phyloP scores from a whole-genome alignment of 2,329 filamentous ascomycete genomes.

The Teratosphaeria viscida region DNA sequence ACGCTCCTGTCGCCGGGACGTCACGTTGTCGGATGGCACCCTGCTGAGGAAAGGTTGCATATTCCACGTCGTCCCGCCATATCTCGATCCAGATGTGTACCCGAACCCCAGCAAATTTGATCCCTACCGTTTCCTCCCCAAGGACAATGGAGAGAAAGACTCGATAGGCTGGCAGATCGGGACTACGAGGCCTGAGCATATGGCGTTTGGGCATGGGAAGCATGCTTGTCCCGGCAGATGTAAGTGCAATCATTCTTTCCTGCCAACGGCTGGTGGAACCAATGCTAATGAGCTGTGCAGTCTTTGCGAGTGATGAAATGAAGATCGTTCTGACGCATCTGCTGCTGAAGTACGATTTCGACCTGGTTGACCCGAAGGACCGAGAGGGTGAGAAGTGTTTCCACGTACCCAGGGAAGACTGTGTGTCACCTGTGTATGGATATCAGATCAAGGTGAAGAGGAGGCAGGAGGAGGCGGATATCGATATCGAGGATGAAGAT shows the following conservation, averaged over 20 bases:
- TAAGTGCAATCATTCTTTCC: not conserved
- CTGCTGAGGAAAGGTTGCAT: not conserved
- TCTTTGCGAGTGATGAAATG: conserved; percentile 26
- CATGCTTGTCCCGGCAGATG: conserved; percentile 27
- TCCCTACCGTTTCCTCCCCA: not conserved
- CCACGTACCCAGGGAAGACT: not conserved
- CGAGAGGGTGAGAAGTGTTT: not conserved
- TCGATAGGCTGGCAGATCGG: not conserved
- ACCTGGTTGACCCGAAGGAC: not conserved
- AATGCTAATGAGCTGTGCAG: not conserved
- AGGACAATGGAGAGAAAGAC: not conserved
- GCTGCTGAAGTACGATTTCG: conserved; percentile 24
- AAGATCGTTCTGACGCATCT: conserved; percentile 25
- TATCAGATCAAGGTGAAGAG: not conserved
- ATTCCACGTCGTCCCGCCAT: not conserved
- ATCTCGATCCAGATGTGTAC: not conserved
- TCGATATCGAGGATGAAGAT: not conserved
- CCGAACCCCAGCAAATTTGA: not conserved
- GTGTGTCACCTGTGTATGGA: not conserved
- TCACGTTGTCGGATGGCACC: not conserved
- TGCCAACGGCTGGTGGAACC: not conserved
- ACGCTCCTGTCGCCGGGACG: not conserved
- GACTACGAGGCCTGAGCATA: conserved; percentile 11
- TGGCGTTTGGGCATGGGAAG: conserved; percentile 22
- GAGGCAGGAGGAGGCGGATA: not conserved